Evolutionary conservation across 2,329 filamentous ascomycete species (phyloP), one percentile per base, ranked within the genome.

Genomic region (Tolypocladium sp.): DNA sequence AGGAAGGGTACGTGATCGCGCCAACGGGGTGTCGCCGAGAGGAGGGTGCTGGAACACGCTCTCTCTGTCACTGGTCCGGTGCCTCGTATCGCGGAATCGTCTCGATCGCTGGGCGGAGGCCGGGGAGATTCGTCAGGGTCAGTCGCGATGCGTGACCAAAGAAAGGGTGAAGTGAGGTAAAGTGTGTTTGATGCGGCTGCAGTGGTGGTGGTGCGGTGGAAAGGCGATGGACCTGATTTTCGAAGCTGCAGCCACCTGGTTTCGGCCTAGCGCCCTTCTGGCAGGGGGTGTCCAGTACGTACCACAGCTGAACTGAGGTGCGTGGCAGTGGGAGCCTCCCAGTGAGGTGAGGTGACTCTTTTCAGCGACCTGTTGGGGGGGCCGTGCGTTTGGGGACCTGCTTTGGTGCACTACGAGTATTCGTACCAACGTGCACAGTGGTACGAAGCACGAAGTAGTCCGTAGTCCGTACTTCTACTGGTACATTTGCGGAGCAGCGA

Each of bases 251-350:
- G 63, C 60, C 59, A 61, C 63, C 71, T 70, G 63, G 57, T 69
- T 69, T 67, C 53, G 71, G 73, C 61, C 62, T 73, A 74, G 73
- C 67, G 71, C 59, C n/a, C 58, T 38, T 30, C 13, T 46, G 57
- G 56, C 62, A 61, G 57, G 58, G 61, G 57, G 54, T 15, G 46
- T 30, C 20, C 49, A 52, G 10, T 20, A 15, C 42, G 40, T n/a
- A n/a, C 40, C 40, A 8, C 40, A n/a, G 17, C 40, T 41, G 40
- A 40, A 4, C 38, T n/a, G 9, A 25, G 8, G 42, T 46, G 22
- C 22, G 22, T 27, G 22, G 42, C 42, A 6, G 42, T 25, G 25
- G 4, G 46, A 51, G 27, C 13, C 22, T 25, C 10, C 9, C 22
- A 27, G 22, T 46, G 42, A 17, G n/a, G 7, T 35, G 10, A 9